Evolutionary conservation across 768 basidiomycete species (phyloP), one percentile per base, ranked within the genome.

Genomic region (Russula emetica): DNA sequence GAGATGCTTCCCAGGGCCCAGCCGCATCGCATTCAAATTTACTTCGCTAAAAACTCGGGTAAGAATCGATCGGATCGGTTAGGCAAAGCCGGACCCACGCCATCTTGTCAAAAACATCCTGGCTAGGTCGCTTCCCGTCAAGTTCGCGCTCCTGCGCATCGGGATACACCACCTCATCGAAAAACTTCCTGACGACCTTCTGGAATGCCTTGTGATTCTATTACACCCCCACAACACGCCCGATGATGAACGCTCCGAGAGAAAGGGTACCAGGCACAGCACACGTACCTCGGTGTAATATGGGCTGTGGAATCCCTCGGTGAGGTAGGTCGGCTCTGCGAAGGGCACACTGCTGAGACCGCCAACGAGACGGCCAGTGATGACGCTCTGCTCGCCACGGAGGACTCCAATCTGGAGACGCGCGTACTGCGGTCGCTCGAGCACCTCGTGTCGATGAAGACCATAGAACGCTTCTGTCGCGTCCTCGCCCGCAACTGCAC

Each of bases 1-100:
- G 56, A 95, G 76, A 69, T 94, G 92, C 70, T 88, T 91, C 22
- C 90, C 91, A 2, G 95, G 95, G 7, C 95, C 95, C 78, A 96
- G 81, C n/a, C 93, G 82, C 92, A 97, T 96, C 10, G 92, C 90
- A 72, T 92, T 89, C 24, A 98, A 58, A 69, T 93, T 85, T 32
- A 84, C 64, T 61, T 85, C 85, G 8, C 85, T 88, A 63, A 5
- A 49, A 28, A 45, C 32, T 36, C 53, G 36, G 53, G 9, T 69
- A 66, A 62, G 54, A 30, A 74, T 55, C 55, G 72, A 73, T 26
- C 44, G 22, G 22, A 9, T 8, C 8, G 0, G 8, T 18, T 3
- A 20, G 13, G 20, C 11, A 16, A 45, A 24, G 22, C 22, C 11
- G 36, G 13, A 22, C 79, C 59, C 63, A 88, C 87, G 91, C 85